Conservation (phyloP, 1,284 basidiomycete genomes). For the Calocybe gambosa region DNA sequence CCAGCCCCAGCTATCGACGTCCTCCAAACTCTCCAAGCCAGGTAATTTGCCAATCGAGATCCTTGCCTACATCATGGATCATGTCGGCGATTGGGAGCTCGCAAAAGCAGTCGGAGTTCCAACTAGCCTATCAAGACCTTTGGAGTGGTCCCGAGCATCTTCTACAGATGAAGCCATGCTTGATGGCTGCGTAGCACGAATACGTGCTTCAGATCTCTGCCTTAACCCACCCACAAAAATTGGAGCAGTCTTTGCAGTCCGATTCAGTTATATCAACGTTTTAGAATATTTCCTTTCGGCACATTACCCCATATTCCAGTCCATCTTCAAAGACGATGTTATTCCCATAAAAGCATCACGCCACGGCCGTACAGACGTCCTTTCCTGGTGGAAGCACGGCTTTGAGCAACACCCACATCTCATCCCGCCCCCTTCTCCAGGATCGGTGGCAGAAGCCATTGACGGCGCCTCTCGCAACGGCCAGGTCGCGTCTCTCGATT, state of each 20-base stretch:
- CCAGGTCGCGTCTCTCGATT: conserved; percentile 59
- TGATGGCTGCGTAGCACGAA: conserved; percentile 50
- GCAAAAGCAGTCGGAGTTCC: conserved; percentile 68
- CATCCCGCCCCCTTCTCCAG: conserved; percentile 43
- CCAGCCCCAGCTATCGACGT: conserved; percentile 18
- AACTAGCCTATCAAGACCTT: conserved; percentile 57
- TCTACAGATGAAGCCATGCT: conserved; percentile 64
- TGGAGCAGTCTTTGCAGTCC: conserved; percentile 58
- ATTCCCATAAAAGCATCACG: conserved; percentile 70
- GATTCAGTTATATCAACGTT: conserved; percentile 70
- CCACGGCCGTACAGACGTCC: conserved; percentile 64
- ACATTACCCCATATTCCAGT: conserved; percentile 55
- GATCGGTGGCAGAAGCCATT: conserved; percentile 55
- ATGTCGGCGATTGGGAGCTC: conserved; percentile 76
- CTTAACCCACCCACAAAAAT: conserved; percentile 57
- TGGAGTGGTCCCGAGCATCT: conserved; percentile 66
- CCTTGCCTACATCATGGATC: conserved; percentile 68
- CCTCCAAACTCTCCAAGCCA: conserved; percentile 25
- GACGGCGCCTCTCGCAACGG: conserved; percentile 70
- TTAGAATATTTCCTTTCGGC: conserved; percentile 64
- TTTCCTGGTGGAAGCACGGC: conserved; percentile 75
- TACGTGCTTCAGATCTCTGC: conserved; percentile 51
- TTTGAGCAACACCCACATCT: conserved; percentile 52
- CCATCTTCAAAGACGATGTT: conserved; percentile 55
- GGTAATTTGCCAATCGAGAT: conserved; percentile 70